phyloP scores from a whole-genome alignment of 805 yeast species.

The Barnettozyma populi region DNA sequence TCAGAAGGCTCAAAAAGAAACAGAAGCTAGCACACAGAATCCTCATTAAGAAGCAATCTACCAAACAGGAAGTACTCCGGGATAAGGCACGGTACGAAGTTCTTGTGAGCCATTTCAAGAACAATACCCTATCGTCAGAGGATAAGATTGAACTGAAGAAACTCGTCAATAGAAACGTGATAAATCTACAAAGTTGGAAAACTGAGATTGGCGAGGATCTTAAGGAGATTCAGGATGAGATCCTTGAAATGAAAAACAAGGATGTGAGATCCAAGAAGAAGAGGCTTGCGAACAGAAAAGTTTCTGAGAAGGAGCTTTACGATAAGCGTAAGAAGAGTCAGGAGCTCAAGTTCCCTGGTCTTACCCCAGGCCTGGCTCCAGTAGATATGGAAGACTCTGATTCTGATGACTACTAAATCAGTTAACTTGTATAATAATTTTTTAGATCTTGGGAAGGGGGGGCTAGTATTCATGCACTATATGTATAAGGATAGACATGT shows the following conservation, averaged over 20 bases:
- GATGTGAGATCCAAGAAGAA: constrained; percentile 28
- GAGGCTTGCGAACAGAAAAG: constrained; percentile 20
- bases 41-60: constrained; percentile 15
- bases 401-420: constrained; percentile 25
- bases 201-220: constrained; percentile 37
- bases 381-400: constrained; percentile 61
- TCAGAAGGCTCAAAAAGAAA: constrained; percentile 30
- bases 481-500: neutral
- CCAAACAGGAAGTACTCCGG: constrained; percentile 23
- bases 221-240: constrained; percentile 35
- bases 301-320: constrained; percentile 29
- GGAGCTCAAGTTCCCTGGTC: constrained; percentile 42
- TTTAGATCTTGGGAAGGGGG: too few relatives aligned
- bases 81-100: constrained; percentile 30
- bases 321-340: constrained; percentile 21
- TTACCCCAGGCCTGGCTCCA: constrained; percentile 85
- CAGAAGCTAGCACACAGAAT: constrained; percentile 28
- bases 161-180: constrained; percentile 33
- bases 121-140: constrained; percentile 27
- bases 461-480: too few relatives aligned
- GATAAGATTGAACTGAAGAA: constrained; percentile 32
- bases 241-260: constrained; percentile 36
- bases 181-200: constrained; percentile 38
- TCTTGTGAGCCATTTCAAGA: constrained; percentile 28
- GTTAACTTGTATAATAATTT: neutral